Conservation (phyloP, 306 rosid genomes). For the Trifolium pratense region DNA sequence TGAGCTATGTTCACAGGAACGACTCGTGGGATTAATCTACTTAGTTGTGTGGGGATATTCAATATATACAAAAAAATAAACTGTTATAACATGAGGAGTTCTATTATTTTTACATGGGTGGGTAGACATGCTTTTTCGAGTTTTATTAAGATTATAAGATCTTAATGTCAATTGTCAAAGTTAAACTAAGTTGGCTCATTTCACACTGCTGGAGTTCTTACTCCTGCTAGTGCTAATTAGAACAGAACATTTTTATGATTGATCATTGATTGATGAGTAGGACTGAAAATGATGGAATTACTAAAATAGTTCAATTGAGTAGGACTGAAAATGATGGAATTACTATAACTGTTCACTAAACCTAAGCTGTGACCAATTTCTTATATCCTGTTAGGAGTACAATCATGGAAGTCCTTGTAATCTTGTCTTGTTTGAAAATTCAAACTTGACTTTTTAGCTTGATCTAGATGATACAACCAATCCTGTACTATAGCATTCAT, state of each 20-base stretch:
- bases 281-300: too few relatives aligned
- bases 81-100: not conserved
- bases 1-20: too few relatives aligned
- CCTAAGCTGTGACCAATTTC: slow-evolving; percentile 13
- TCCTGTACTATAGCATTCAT: not conserved
- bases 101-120: not conserved
- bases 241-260: slow-evolving; percentile 25
- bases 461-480: not conserved
- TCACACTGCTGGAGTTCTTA: slow-evolving; percentile 19
- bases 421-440: slow-evolving; percentile 8
- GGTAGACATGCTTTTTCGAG: not conserved
- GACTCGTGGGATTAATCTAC: not conserved
- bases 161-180: not conserved
- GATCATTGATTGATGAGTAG: not conserved
- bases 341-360: slow-evolving; percentile 6
- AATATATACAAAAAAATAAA: too few relatives aligned
- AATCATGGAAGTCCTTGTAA: slow-evolving; percentile 17
- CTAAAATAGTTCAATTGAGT: too few relatives aligned
- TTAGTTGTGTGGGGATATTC: not conserved
- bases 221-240: slow-evolving; percentile 22
- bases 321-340: slow-evolving; percentile 18
- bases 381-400: not conserved
- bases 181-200: slow-evolving; percentile 15
- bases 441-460: slow-evolving; percentile 25
- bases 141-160: slow-evolving; percentile 1